A percentile compares a stretch with the other conserved stretches of the same genome.
Evolutionary conservation across 2,329 filamentous ascomycete genomes (phyloP).

Genomic region (Exophiala sideris): DNA sequence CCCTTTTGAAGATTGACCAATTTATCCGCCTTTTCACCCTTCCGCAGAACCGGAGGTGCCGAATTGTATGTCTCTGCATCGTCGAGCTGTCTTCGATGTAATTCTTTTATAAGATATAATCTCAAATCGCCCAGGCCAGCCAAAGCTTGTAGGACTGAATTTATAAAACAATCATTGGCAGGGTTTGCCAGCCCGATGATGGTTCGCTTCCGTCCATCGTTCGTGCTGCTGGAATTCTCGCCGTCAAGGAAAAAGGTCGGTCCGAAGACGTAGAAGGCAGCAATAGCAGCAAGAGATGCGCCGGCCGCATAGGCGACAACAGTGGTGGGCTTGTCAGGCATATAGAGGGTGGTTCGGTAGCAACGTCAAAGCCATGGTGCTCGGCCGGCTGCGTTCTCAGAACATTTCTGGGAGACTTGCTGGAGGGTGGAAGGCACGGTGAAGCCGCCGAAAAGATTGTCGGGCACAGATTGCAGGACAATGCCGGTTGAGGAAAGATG

Average conservation of each 20-base stretch:
- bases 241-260: constrained; percentile 95
- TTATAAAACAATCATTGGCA: constrained; percentile 96
- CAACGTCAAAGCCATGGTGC: constrained; percentile 16
- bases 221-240: constrained; percentile 59
- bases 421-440: neutral
- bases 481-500: neutral
- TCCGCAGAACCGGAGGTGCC: constrained; percentile 41
- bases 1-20: constrained; percentile 68
- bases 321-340: constrained; percentile 79
- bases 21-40: constrained; percentile 45
- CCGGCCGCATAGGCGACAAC: constrained; percentile 92
- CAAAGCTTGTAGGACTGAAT: constrained; percentile 89
- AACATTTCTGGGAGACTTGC: constrained; percentile 9
- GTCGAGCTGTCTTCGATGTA: constrained; percentile 77
- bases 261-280: constrained; percentile 93
- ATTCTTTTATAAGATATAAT: constrained; percentile 87
- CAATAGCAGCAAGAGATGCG: constrained; percentile 89
- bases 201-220: constrained; percentile 68
- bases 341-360: constrained; percentile 34
- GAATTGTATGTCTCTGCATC: constrained; percentile 71
- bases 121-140: constrained; percentile 86
- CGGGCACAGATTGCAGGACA: neutral
- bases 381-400: constrained; percentile 4
- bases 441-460: neutral
- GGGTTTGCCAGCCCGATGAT: constrained; percentile 86